Evolutionary conservation across 208 protist species (phyloP), one percentile per base, ranked within the genome.

Genomic region (Leishmania arabica): DNA sequence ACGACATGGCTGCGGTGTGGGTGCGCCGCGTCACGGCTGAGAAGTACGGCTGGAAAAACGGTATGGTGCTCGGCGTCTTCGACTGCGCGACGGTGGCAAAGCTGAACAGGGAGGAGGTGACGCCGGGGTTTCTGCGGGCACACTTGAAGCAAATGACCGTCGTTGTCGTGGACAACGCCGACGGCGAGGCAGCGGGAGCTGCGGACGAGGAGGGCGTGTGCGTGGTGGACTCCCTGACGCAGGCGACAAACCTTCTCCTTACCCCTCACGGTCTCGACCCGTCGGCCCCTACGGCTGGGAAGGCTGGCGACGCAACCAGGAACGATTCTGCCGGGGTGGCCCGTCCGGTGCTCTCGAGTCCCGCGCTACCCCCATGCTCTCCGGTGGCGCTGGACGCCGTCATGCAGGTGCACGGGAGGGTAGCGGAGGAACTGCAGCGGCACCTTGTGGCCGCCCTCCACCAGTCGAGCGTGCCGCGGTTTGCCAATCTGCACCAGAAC

Each of bases 211-310:
- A 79, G 54, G 85, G 66, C 1, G 80, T 87, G 37, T 90, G 84
- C 45, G 77, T 69, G 24, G 47, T 78, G 64, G 58, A 76, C 34
- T 75, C 79, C 54, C 81, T 93, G 49, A 4, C 62, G 31, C 90
- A 92, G 79, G 80, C 91, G 4, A 95, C 90, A 19, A 95, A 93
- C 78, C 62, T 97, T 27, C 84, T 97, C 37, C 75, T 95, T 42
- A 88, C 88, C 7, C 93, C 93, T 2, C 56, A 85, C 62, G 75
- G 66, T 24, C 64, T 77, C n/a, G 82, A 79, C 56, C 3, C 58
- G 64, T 75, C 74, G 24, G 37, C 74, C 53, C 0, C 74, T 27
- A 65, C 74, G 34, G 34, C 31, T 21, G 21, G 27, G 45, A 73
- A 31, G 45, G 11, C 40, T 9, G 34, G 69, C 11, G 3, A 42